Evolutionary conservation across 345 rosid genomes (phyloP).

Genomic region (Acer yangbiense): DNA sequence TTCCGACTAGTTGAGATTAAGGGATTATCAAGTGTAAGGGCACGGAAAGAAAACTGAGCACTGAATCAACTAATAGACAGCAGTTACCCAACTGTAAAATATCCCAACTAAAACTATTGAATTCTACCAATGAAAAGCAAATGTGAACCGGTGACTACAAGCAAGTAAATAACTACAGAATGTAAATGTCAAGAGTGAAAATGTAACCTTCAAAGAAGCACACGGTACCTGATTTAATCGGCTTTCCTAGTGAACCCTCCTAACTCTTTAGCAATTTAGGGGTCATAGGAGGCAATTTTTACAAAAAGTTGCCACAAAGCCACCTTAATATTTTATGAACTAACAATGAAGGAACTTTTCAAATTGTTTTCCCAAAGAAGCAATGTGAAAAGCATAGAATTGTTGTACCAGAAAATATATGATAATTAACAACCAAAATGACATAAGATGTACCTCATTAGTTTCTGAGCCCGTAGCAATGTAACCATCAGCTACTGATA

Average conservation of each 20-base stretch:
- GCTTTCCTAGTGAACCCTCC: background rate
- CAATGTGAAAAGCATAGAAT: background rate
- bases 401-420: background rate
- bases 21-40: no score
- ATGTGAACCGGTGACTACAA: background rate
- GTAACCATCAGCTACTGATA: slow-evolving; percentile 92
- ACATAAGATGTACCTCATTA: slow-evolving; percentile 70
- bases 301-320: background rate
- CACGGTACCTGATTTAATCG: background rate
- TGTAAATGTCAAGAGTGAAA: background rate
- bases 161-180: background rate
- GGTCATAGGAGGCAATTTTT: background rate
- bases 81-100: background rate
- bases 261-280: background rate
- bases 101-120: background rate
- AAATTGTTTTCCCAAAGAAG: background rate
- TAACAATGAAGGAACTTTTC: background rate
- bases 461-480: slow-evolving; percentile 99
- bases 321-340: background rate
- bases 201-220: slow-evolving; percentile 1
- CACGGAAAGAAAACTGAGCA: background rate
- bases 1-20: background rate
- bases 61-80: background rate
- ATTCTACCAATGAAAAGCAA: background rate
- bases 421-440: background rate